These are phyloP conservation scores for Globisporangium apiculatum DNA, from an alignment of 352 stramenopile genomes.

Conservation along the genomic window DNA sequence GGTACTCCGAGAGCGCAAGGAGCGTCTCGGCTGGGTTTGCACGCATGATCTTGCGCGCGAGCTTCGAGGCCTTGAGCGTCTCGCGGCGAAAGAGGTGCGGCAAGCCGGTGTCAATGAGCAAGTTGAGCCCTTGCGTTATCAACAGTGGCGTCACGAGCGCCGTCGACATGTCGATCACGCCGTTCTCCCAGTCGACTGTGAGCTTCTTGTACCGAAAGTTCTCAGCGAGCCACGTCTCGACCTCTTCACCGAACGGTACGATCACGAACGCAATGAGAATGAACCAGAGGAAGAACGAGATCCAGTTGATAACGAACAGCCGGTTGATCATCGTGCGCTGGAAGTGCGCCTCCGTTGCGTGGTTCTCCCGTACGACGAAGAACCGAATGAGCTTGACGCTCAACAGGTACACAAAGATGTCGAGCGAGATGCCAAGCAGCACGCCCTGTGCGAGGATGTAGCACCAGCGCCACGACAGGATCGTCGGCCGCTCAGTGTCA, in stretches of 20 bases:
- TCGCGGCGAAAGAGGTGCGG: conserved; percentile 59
- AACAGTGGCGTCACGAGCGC: conserved; percentile 79
- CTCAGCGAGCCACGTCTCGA: conserved; percentile 72
- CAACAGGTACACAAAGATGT: conserved; percentile 79
- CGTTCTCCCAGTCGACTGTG: conserved; percentile 75
- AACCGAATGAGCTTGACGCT: conserved; percentile 81
- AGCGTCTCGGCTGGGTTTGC: conserved; percentile 78
- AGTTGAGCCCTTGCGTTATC: conserved; percentile 80
- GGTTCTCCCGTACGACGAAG: conserved; percentile 80
- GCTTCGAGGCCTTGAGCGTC: conserved; percentile 61
- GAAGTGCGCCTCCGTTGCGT: conserved; percentile 73
- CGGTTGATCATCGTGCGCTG: conserved; percentile 83
- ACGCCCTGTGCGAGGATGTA: conserved; percentile 84
- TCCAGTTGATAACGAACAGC: conserved; percentile 86
- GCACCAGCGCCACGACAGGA: conserved; percentile 69
- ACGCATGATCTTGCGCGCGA: conserved; percentile 74
- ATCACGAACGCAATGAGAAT: conserved; percentile 87
- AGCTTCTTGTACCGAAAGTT: conserved; percentile 81
- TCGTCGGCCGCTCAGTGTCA: conserved; percentile 57
- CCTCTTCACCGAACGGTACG: conserved; percentile 70
- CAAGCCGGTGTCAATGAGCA: conserved; percentile 76
- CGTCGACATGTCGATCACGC: conserved; percentile 84
- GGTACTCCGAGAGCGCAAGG: conserved; percentile 73
- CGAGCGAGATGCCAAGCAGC: conserved; percentile 73
- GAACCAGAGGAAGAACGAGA: conserved; percentile 88